A percentile compares a stretch with the other conserved stretches of the same genome.
These are phyloP conservation scores for Irpex lacteus DNA, from an alignment of 1,284 basidiomycete species.

Conservation along the genomic window DNA sequence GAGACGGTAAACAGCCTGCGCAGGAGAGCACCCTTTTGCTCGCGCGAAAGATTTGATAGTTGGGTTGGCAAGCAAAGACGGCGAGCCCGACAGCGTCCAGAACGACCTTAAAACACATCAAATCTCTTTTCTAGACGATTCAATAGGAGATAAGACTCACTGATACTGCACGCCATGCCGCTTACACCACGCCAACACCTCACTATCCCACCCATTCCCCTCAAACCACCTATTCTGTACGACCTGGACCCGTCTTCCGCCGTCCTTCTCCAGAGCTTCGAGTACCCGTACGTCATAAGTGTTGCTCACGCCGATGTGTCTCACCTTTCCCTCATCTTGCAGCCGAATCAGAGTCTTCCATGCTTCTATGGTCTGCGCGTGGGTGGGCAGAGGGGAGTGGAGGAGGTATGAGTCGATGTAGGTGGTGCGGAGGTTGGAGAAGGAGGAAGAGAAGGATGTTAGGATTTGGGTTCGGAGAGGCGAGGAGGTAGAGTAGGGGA, in stretches of 20 bases:
- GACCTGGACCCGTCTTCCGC: conserved; percentile 53
- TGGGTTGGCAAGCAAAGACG: conserved; percentile 52
- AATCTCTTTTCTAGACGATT: conserved; percentile 1
- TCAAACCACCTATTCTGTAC: conserved; percentile 86
- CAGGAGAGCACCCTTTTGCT: conserved; percentile 49
- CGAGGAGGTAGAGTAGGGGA: conserved; percentile 66
- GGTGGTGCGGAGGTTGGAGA: conserved; percentile 63
- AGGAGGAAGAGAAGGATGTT: conserved; percentile 61
- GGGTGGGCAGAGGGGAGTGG: conserved; percentile 67
- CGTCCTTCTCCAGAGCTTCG: conserved; percentile 45
- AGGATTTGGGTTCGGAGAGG: conserved; percentile 59
- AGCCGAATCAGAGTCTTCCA: conserved; percentile 60
- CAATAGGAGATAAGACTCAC: conserved; percentile 38
- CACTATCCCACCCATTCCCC: conserved; percentile 72
- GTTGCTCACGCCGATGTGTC: conserved; percentile 73
- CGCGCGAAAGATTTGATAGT: conserved; percentile 44
- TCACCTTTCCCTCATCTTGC: conserved; percentile 61
- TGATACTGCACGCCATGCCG: conserved; percentile 67
- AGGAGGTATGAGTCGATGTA: conserved; percentile 76
- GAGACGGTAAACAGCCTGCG: conserved; percentile 66
- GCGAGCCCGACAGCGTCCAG: conserved; percentile 82
- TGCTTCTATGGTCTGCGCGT: conserved; percentile 59
- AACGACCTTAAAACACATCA: conserved; percentile 55
- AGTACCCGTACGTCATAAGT: conserved; percentile 64
- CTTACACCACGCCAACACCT: conserved; percentile 54